phyloP scores from a whole-genome alignment of 768 basidiomycete species.

The Lentinula guzmanii region DNA sequence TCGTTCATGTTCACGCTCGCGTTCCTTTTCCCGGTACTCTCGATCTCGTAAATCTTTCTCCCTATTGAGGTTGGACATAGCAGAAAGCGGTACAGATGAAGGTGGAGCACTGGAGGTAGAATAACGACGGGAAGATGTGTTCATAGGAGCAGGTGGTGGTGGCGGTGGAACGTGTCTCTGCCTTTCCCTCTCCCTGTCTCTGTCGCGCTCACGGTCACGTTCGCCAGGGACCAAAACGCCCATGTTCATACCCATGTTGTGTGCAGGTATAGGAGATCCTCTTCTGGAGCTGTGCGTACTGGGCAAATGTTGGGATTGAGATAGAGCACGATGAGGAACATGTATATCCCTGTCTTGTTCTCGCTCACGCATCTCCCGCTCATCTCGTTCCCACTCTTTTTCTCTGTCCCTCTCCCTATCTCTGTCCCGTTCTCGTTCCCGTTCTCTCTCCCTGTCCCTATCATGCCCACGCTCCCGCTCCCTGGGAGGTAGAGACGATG shows the following conservation, averaged over 20 bases:
- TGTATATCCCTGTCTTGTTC: neutral
- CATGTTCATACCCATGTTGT: neutral
- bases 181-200: slow-evolving; percentile 4
- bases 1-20: slow-evolving; percentile 8
- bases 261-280: slow-evolving; percentile 6
- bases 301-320: neutral
- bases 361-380: neutral
- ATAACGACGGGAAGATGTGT: neutral
- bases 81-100: neutral
- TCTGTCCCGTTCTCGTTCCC: neutral
- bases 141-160: neutral
- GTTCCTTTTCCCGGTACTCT: slow-evolving; percentile 1
- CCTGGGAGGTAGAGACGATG: neutral
- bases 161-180: neutral
- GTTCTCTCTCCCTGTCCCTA: slow-evolving; percentile 13
- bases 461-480: slow-evolving; percentile 10
- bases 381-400: neutral
- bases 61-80: neutral
- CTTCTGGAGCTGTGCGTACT: neutral
- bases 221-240: slow-evolving; percentile 15
- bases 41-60: neutral
- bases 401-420: slow-evolving; percentile 9
- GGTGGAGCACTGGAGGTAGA: neutral
- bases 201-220: slow-evolving; percentile 9
- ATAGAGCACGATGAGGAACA: neutral